Evolutionary conservation across 371 early-diverging fungal genomes (phyloP), one percentile per base, ranked within the genome.

Genomic region (Gilbertella persicaria): DNA sequence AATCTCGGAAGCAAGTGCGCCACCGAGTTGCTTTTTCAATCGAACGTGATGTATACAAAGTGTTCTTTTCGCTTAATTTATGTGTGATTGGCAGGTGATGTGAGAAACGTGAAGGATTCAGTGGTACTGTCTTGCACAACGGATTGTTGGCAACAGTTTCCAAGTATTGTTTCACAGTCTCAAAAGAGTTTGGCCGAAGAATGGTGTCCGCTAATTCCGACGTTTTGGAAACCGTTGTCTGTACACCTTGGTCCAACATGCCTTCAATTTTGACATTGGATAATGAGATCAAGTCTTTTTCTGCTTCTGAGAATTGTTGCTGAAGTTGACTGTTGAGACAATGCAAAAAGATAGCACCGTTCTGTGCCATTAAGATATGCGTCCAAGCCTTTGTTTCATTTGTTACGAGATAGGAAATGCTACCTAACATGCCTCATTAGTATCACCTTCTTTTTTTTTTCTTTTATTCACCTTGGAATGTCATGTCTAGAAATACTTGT

Each of bases 1-100:
- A 53, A 45, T 70, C 66, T 13, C 70, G 63, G 37, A 70, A 62
- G 43, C 70, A 70, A 17, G 70, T 63, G 19, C 58, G 63, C 70
- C 70, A 70, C 29, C 64, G 55, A 29, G 63, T 62, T 13, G 67
- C 56, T 23, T 43, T 61, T 44, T 71, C 67, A 20, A 56, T 50
- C 10, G 45, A 56, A 37, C 50, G 57, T 29, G 50, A 43, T 30
- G 58, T 55, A 53, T 36, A 47, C 20, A 67, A 21, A 24, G 21
- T 46, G 28, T 56, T n/a, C n/a, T n/a, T 50, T 28, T 45, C 29
- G 13, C 33, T 48, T 24, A 35, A 42, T 2, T 48, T 39, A 40
- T 46, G 45, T 33, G 40, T 63, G 13, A 58, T 53, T 4, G 53
- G 54, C 20, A 63, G 43, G 33, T 60, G 53, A 56, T 60, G 57